Evolutionary conservation across 2,329 filamentous ascomycete species (phyloP), one percentile per base, ranked within the genome.

Genomic region (Colletotrichum aenigma): DNA sequence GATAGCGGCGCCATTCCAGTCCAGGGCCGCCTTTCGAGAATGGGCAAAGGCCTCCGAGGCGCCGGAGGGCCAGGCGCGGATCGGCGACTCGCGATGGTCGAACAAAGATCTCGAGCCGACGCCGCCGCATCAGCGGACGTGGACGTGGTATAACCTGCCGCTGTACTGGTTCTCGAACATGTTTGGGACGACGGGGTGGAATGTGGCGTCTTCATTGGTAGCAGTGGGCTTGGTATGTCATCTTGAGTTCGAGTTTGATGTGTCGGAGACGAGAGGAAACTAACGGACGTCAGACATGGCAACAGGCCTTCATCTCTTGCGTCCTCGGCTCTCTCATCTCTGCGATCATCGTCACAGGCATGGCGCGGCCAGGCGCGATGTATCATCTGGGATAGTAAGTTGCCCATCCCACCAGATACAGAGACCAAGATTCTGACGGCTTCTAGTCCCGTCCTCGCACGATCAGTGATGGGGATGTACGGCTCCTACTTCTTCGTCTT

Each of bases 401-500:
- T 7, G 0, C 21, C 8, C 12, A 3, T 9, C 8, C 12, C 12
- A 2, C 9, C 6, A 9, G 2, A 12, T 0, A 6, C 2, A 12
- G 6, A 4, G 1, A 18, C 1, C 2, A 2, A n/a, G 13, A 7
- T 6, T 5, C 65, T 79, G n/a, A 78, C 55, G 1, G 4, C 16
- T 4, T 4, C 21, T 9, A 79, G 78, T 76, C 83, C 85, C 15
- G 81, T 86, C 13, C 82, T 85, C 32, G 83, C 81, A 62, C 81
- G 85, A 16, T 81, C 82, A 0, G 81, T 84, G 26, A 85, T 85
- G 83, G 85, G 85, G 18, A 85, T 85, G 79, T 87, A 84, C 80
- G 85, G 85, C n/a, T 82, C 84, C 3, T 85, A 85, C 75, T 85
- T 86, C 74, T 82, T 85, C 73, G 81, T 87, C 56, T 84, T 82